A percentile compares a stretch with the other conserved stretches of the same genome.
Evolutionary conservation across 2,329 filamentous ascomycete species (phyloP).

Genomic region (Rhinocladiella similis): DNA sequence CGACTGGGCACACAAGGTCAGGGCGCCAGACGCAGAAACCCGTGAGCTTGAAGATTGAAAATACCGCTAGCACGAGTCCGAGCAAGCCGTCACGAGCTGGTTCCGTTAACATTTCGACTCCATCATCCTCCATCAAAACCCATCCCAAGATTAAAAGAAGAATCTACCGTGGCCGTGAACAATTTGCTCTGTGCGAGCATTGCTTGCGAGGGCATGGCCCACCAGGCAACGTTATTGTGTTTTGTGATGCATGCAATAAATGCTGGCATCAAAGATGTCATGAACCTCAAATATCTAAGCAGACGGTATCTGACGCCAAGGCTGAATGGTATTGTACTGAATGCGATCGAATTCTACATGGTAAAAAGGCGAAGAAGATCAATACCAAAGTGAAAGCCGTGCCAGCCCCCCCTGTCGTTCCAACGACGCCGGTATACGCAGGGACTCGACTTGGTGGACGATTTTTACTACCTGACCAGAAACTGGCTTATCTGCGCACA

Average conservation of each 20-base stretch:
- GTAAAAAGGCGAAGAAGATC: conserved; percentile 26
- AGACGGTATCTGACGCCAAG: conserved; percentile 65
- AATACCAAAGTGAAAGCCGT: conserved; percentile 3
- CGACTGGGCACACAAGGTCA: conserved; percentile 68
- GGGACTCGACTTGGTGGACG: conserved; percentile 24
- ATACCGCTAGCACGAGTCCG: conserved; percentile 33
- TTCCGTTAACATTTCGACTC: conserved; percentile 17
- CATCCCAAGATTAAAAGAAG: conserved; percentile 60
- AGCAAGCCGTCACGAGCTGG: conserved; percentile 12
- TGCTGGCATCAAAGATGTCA: conserved; percentile 84
- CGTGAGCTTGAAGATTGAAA: conserved; percentile 60
- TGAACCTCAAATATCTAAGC: conserved; percentile 69
- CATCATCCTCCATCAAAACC: conserved; percentile 28
- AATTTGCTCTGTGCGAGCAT: conserved; percentile 62
- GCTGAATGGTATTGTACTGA: conserved; percentile 70
- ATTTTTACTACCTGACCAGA: conserved; percentile 18
- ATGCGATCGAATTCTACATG: conserved; percentile 49
- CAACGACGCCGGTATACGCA: conserved; percentile 15
- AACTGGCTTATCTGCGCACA: conserved; percentile 24
- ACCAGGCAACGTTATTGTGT: conserved; percentile 75
- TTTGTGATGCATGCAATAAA: conserved; percentile 78
- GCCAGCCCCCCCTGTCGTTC: neutral
- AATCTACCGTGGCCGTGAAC: conserved; percentile 47
- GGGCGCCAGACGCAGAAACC: conserved; percentile 68
- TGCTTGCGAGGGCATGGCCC: conserved; percentile 73